Evolutionary conservation across 2,329 filamentous ascomycete genomes (phyloP).

Genomic region (Curvularia eragrostidis): DNA sequence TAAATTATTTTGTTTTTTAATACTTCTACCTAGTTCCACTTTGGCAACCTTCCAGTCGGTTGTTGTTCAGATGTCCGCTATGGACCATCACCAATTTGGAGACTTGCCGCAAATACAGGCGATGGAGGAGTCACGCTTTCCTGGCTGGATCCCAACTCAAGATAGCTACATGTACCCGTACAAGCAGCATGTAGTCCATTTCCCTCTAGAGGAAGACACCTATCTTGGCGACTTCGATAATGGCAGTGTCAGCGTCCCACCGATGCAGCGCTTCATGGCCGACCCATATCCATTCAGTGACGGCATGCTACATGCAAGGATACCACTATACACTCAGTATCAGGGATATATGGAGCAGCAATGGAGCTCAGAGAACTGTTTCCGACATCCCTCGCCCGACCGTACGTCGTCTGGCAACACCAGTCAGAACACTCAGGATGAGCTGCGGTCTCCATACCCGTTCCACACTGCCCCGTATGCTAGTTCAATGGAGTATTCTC

Average conservation of each 20-base stretch:
- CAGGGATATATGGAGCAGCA: slow-evolving; percentile 27
- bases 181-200: slow-evolving; percentile 23
- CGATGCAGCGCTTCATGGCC: slow-evolving; percentile 46
- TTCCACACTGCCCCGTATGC: slow-evolving; percentile 27
- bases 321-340: slow-evolving; percentile 27
- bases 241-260: slow-evolving; percentile 33
- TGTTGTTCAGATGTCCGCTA: slow-evolving; percentile 6
- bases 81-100: slow-evolving; percentile 35
- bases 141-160: slow-evolving; percentile 19
- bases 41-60: not conserved
- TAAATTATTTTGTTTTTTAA: not conserved
- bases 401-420: slow-evolving; percentile 43
- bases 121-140: slow-evolving; percentile 30
- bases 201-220: slow-evolving; percentile 24
- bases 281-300: slow-evolving; percentile 37
- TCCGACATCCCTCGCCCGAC: slow-evolving; percentile 45
- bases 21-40: not conserved
- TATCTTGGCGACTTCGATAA: slow-evolving; percentile 28
- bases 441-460: slow-evolving; percentile 36
- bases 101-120: slow-evolving; percentile 42
- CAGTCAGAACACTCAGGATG: slow-evolving; percentile 41
- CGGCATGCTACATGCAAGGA: slow-evolving; percentile 40
- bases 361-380: slow-evolving; percentile 31
- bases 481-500: slow-evolving; percentile 29
- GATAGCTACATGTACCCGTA: slow-evolving; percentile 20